These are phyloP conservation scores for Quercus bicolor DNA, from an alignment of 306 rosid species.

Conservation along the genomic window DNA sequence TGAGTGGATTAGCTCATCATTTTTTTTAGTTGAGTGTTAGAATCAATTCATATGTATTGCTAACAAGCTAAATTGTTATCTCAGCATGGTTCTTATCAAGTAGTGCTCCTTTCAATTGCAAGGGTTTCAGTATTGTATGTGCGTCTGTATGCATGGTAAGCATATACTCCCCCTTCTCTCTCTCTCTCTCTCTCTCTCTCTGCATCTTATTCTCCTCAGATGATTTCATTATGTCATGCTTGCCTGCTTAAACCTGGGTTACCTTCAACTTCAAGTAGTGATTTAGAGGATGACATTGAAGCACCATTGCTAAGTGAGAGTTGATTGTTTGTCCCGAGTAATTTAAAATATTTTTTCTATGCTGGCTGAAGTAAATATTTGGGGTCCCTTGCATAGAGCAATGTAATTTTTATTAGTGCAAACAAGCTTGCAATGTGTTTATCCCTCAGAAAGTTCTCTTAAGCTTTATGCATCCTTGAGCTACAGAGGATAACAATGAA, in stretches of 20 bases:
- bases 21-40: too few relatives aligned
- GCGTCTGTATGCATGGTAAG: too few relatives aligned
- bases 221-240: slow-evolving; percentile 52
- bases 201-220: slow-evolving; percentile 31
- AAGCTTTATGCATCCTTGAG: too few relatives aligned
- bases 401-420: not conserved
- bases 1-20: too few relatives aligned
- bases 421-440: not conserved
- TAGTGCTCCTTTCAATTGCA: too few relatives aligned
- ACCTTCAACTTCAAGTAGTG: slow-evolving; percentile 12
- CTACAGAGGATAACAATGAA: too few relatives aligned
- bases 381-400: not conserved
- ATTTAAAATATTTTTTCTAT: not conserved
- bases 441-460: not conserved
- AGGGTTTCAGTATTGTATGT: too few relatives aligned
- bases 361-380: slow-evolving; percentile 6
- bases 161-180: too few relatives aligned
- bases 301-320: slow-evolving; percentile 44
- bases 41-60: too few relatives aligned
- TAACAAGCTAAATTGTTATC: too few relatives aligned
- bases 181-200: too few relatives aligned
- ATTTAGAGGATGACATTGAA: slow-evolving; percentile 36
- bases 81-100: too few relatives aligned
- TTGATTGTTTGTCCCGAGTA: not conserved
- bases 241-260: slow-evolving; percentile 37